These are phyloP conservation scores for Pseudogymnoascus sp. DNA, from an alignment of 2,329 filamentous ascomycete species.

Conservation along the genomic window DNA sequence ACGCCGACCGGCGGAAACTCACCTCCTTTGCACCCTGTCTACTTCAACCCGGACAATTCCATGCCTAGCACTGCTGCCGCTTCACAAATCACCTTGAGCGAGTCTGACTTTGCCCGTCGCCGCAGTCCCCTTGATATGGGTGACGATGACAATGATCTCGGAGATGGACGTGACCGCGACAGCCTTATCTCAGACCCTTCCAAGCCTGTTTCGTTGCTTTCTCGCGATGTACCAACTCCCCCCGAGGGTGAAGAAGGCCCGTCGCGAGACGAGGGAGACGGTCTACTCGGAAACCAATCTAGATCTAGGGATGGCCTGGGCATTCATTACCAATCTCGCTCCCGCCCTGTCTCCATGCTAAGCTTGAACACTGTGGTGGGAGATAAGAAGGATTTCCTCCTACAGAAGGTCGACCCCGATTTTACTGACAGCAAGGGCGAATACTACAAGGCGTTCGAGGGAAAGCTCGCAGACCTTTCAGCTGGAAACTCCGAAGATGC, in stretches of 20 bases:
- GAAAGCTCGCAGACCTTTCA: constrained; percentile 45
- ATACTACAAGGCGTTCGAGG: constrained; percentile 51
- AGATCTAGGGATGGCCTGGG: neutral
- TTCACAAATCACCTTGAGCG: neutral
- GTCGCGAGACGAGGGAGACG: neutral
- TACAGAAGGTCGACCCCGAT: constrained; percentile 60
- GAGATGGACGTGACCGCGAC: neutral
- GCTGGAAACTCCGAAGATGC: constrained; percentile 49
- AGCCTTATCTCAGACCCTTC: neutral
- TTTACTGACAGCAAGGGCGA: constrained; percentile 58
- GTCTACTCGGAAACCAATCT: neutral
- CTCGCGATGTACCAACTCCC: neutral
- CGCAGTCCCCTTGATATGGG: neutral
- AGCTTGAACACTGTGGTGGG: constrained; percentile 51
- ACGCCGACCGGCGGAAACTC: neutral
- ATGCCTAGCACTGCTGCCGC: neutral
- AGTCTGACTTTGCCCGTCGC: neutral
- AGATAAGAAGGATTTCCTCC: constrained; percentile 52
- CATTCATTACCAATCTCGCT: constrained; percentile 2
- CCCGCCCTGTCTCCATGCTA: constrained; percentile 34
- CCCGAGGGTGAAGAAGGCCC: neutral
- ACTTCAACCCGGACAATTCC: neutral
- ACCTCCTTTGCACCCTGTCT: neutral
- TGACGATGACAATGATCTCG: neutral
- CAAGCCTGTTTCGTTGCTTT: neutral